These are phyloP conservation scores for Echria macrotheca DNA, from an alignment of 495 filamentous ascomycete species.

Conservation along the genomic window DNA sequence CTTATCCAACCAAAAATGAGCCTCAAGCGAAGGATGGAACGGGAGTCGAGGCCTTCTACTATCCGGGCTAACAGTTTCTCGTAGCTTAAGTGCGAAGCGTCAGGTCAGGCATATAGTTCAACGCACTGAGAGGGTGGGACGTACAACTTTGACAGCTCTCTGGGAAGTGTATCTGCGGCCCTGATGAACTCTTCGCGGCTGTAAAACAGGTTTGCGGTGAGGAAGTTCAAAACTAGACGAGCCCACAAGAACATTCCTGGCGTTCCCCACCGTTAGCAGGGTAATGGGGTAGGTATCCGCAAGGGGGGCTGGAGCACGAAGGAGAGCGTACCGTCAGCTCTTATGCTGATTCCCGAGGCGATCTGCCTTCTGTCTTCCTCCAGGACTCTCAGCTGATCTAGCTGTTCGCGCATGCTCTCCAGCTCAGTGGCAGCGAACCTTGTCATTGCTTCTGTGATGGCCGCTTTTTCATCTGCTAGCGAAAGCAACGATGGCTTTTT, in stretches of 20 bases:
- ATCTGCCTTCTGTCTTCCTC: slow-evolving; percentile 13
- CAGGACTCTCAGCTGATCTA: slow-evolving; percentile 17
- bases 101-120: neutral
- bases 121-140: neutral
- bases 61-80: slow-evolving; percentile 20
- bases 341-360: slow-evolving; percentile 9
- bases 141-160: slow-evolving; percentile 24
- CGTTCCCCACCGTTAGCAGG: too few relatives aligned
- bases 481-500: slow-evolving; percentile 18
- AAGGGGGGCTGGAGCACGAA: too few relatives aligned
- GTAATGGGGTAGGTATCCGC: too few relatives aligned
- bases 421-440: slow-evolving; percentile 19
- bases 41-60: slow-evolving; percentile 18
- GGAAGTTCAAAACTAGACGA: slow-evolving; percentile 28
- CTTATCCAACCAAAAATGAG: slow-evolving; percentile 30
- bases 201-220: slow-evolving; percentile 26
- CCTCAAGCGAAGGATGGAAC: slow-evolving; percentile 20
- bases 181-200: slow-evolving; percentile 20
- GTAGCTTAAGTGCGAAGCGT: too few relatives aligned
- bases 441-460: slow-evolving; percentile 17
- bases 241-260: slow-evolving; percentile 34
- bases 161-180: slow-evolving; percentile 22
- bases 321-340: slow-evolving; percentile 22
- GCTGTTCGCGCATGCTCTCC: slow-evolving; percentile 1
- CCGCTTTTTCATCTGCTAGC: slow-evolving; percentile 24